These are phyloP conservation scores for Didymella sp. DNA, from an alignment of 2,329 filamentous ascomycete species.

Conservation along the genomic window DNA sequence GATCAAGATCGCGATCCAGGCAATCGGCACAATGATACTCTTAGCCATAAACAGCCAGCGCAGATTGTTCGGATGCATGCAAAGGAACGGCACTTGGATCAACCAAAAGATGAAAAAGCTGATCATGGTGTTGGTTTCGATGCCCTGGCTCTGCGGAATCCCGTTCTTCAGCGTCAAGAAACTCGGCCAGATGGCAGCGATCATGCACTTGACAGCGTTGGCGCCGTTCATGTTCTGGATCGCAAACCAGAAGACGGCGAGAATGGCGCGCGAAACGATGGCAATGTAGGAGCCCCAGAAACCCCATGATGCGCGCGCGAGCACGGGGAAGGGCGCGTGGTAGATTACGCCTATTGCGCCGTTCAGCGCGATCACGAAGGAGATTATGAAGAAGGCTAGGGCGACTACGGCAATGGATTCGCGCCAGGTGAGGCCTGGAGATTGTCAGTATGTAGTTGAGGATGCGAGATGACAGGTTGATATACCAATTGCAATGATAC, in stretches of 20 bases:
- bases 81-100: slow-evolving; percentile 61
- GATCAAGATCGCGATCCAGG: slow-evolving; percentile 67
- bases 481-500: slow-evolving; percentile 49
- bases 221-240: slow-evolving; percentile 71
- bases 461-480: not conserved
- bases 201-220: slow-evolving; percentile 59
- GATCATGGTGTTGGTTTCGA: slow-evolving; percentile 64
- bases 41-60: slow-evolving; percentile 61
- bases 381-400: slow-evolving; percentile 60
- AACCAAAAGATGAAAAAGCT: slow-evolving; percentile 66
- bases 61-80: slow-evolving; percentile 63
- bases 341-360: slow-evolving; percentile 58
- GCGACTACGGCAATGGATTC: slow-evolving; percentile 63
- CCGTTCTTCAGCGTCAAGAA: slow-evolving; percentile 62
- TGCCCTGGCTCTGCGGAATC: slow-evolving; percentile 60
- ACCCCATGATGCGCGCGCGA: slow-evolving; percentile 63
- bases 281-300: slow-evolving; percentile 65
- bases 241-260: slow-evolving; percentile 68
- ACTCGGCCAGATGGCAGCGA: slow-evolving; percentile 65
- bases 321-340: slow-evolving; percentile 64
- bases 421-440: slow-evolving; percentile 59
- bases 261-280: slow-evolving; percentile 61
- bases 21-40: slow-evolving; percentile 60
- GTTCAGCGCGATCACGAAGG: slow-evolving; percentile 66
- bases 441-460: not conserved